Percentiles rank a stretch among this genome's conserved stretches.
Evolutionary conservation across 306 rosid species (phyloP).

Genomic region (Prunus salicina): DNA sequence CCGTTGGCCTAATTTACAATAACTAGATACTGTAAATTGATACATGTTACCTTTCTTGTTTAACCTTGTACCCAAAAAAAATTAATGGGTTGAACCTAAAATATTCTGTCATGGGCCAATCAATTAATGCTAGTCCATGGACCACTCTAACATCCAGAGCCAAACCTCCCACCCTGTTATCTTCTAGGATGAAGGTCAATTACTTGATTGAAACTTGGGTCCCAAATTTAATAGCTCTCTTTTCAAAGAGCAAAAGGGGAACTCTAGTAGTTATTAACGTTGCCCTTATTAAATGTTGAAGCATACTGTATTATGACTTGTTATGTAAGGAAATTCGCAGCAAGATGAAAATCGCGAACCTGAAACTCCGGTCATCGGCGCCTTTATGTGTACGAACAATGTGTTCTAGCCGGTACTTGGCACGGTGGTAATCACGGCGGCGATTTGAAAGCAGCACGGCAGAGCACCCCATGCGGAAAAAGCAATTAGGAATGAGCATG

Average conservation of each 20-base stretch:
- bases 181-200: background rate
- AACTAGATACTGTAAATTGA: no score
- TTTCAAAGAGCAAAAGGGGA: background rate
- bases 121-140: background rate
- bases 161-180: background rate
- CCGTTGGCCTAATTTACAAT: no score
- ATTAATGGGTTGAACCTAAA: background rate
- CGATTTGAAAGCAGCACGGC: slow-evolving; percentile 87
- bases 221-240: background rate
- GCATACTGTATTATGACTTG: no score
- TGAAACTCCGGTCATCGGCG: slow-evolving; percentile 92
- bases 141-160: background rate
- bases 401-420: slow-evolving; percentile 88
- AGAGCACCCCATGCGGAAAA: slow-evolving; percentile 96
- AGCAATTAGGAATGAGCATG: slow-evolving; percentile 86
- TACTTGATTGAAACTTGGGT: background rate
- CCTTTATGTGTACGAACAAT: slow-evolving; percentile 94
- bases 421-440: slow-evolving; percentile 67
- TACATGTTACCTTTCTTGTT: no score
- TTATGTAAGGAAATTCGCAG: no score
- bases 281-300: no score
- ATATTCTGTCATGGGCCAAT: background rate
- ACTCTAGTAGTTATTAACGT: no score
- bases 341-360: slow-evolving; percentile 30
- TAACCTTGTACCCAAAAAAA: background rate